Percentiles rank a stretch among this genome's conserved stretches.
Evolutionary conservation across 202 grass and related monocot species (phyloP).

Genomic region (Panicum virgatum): DNA sequence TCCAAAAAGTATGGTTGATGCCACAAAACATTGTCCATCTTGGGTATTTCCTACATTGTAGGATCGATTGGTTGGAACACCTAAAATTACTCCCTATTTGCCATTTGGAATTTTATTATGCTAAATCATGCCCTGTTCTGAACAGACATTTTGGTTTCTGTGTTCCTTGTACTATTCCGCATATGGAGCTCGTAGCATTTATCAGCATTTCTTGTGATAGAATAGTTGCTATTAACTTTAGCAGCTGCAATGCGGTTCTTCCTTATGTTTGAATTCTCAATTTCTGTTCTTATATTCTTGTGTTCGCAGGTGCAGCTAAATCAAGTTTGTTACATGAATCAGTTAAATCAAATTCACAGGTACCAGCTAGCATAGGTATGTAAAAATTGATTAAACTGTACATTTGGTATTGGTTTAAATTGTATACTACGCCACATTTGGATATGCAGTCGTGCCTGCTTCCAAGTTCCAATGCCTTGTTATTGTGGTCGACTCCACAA

Average conservation of each 20-base stretch:
- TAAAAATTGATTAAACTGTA: no score
- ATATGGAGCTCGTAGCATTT: not conserved
- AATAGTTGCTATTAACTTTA: not conserved
- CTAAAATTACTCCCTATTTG: not conserved
- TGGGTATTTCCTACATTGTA: not conserved
- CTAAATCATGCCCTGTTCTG: not conserved
- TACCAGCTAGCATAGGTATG: no score
- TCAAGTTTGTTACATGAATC: not conserved
- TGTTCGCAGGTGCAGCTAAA: constrained; percentile 18
- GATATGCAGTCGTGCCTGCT: no score
- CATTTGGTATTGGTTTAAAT: no score
- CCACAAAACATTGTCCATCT: not conserved
- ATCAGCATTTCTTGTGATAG: not conserved
- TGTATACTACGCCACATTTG: no score
- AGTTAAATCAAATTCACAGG: no score
- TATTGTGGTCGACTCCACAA: no score
- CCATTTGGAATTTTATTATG: not conserved
- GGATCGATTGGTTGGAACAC: not conserved
- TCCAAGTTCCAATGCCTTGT: no score
- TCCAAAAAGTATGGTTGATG: not conserved
- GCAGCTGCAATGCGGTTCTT: not conserved
- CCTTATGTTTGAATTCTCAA: not conserved
- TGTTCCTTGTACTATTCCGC: not conserved
- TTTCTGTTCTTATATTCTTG: not conserved
- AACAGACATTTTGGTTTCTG: not conserved